A percentile compares a stretch with the other conserved stretches of the same genome.
Evolutionary conservation across 129 eudicot genomes (phyloP).

Genomic region (Oenanthe sinensis): DNA sequence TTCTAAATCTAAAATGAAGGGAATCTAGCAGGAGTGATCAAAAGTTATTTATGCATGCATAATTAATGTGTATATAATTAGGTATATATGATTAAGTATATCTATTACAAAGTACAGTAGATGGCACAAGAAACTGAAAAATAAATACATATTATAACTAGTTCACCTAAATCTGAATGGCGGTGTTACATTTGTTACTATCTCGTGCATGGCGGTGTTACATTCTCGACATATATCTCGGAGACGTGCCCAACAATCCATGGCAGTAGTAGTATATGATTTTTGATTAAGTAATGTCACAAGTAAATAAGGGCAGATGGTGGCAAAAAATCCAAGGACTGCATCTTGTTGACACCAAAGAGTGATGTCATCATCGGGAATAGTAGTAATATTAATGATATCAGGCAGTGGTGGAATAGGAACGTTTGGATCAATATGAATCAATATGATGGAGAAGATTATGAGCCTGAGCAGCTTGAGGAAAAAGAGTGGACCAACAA

Average conservation of each 20-base stretch:
- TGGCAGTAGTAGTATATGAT: neutral
- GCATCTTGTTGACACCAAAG: neutral
- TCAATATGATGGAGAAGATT: neutral
- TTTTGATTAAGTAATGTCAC: neutral
- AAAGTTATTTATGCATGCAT: neutral
- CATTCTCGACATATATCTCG: neutral
- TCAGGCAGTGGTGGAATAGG: neutral
- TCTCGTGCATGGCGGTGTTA: neutral
- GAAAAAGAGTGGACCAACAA: neutral
- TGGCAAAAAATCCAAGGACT: neutral
- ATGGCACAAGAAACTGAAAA: neutral
- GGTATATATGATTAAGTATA: neutral
- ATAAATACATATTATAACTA: neutral
- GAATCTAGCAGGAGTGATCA: neutral
- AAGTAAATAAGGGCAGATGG: neutral
- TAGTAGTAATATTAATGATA: neutral
- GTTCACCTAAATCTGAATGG: neutral
- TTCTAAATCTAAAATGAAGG: neutral
- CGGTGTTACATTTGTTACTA: no score
- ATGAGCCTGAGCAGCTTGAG: neutral
- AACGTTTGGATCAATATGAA: neutral
- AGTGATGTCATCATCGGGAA: no score
- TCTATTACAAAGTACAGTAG: neutral
- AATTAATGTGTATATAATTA: neutral
- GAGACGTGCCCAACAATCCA: neutral